Evolutionary conservation across 2,329 filamentous ascomycete species (phyloP), one percentile per base, ranked within the genome.

Genomic region (Ceratocystis diversiconidia): DNA sequence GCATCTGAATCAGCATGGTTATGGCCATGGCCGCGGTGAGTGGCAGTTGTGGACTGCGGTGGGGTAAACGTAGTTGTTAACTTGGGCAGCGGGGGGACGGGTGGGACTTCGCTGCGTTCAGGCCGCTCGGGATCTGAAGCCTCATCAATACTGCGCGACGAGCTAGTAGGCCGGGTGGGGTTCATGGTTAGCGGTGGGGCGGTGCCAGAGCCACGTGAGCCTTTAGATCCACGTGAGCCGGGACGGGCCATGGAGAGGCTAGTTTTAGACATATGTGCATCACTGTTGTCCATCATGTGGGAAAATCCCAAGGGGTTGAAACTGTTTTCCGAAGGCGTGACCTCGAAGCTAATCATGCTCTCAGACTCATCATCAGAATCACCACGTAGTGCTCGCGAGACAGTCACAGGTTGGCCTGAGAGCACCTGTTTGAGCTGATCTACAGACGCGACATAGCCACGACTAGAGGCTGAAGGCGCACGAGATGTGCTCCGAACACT

Each of bases 291-390:
- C 15, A 41, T 41, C 36, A 19, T 28, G 19, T 61, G 61, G 3
- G 57, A 63, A 10, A 48, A 70, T 3, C 73, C 73, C 43, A 74
- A 73, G 65, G 70, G 79, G 70, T 82, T 84, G 72, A 83, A 85
- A 48, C 83, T 87, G 22, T 84, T 75, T 71, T 89, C 86, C 5
- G 85, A 88, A n/a, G 82, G 79, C 57, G 82, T 82, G 69, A 83
- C 80, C 66, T 89, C 86, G 69, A 85, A 87, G 75, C 85, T 88
- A 69, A 87, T 81, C 78, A 90, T 82, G 73, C 85, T 89, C 64
- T 90, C 87, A 71, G 79, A 84, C 41, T 48, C 62, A 67, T 82
- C 82, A 63, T 80, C 79, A 22, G 78, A 77, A 36, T 74, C 76
- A 3, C 69, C 69, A 7, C 62, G 50, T 8, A 74, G 73, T 1